Conservation (phyloP, 805 yeast genomes). For the Yarrowia keelungensis region DNA sequence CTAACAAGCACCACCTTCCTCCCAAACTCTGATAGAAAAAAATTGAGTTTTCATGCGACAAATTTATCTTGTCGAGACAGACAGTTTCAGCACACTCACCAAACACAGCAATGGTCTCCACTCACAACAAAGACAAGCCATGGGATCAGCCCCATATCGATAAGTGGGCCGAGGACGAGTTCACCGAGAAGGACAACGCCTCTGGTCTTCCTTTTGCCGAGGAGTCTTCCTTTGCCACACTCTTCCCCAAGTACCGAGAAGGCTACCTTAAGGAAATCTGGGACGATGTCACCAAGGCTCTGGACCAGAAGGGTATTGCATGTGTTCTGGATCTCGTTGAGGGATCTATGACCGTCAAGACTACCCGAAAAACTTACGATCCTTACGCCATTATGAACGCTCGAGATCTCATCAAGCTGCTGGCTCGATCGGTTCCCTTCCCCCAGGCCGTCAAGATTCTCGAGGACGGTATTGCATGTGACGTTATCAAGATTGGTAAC, state of each 20-base stretch:
- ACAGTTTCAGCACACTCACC: slow-evolving; percentile 17
- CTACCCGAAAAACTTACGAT: slow-evolving; percentile 93
- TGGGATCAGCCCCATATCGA: slow-evolving; percentile 97
- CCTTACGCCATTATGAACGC: slow-evolving; percentile 94
- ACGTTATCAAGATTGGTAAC: slow-evolving; percentile 92
- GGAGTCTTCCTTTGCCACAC: slow-evolving; percentile 91
- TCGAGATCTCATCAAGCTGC: slow-evolving; percentile 87
- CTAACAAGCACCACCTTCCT: not conserved
- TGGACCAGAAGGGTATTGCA: slow-evolving; percentile 74
- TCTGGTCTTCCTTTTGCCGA: slow-evolving; percentile 92
- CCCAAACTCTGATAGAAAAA: slow-evolving; percentile 35
- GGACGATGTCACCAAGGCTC: slow-evolving; percentile 87
- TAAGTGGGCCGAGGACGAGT: slow-evolving; percentile 89
- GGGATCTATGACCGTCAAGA: slow-evolving; percentile 96
- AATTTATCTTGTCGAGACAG: slow-evolving; percentile 8
- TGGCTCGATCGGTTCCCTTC: slow-evolving; percentile 95
- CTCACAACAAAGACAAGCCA: slow-evolving; percentile 93
- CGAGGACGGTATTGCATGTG: slow-evolving; percentile 93
- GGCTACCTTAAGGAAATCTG: slow-evolving; percentile 85
- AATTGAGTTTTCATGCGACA: slow-evolving; percentile 27
- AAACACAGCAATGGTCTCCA: slow-evolving; percentile 71
- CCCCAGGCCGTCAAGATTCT: slow-evolving; percentile 94
- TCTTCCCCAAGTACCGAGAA: slow-evolving; percentile 97
- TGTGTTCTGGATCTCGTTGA: slow-evolving; percentile 90
- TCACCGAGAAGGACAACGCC: slow-evolving; percentile 85